Evolutionary conservation across 164 flowering plant species (phyloP).

Genomic region (Platanus orientalis): DNA sequence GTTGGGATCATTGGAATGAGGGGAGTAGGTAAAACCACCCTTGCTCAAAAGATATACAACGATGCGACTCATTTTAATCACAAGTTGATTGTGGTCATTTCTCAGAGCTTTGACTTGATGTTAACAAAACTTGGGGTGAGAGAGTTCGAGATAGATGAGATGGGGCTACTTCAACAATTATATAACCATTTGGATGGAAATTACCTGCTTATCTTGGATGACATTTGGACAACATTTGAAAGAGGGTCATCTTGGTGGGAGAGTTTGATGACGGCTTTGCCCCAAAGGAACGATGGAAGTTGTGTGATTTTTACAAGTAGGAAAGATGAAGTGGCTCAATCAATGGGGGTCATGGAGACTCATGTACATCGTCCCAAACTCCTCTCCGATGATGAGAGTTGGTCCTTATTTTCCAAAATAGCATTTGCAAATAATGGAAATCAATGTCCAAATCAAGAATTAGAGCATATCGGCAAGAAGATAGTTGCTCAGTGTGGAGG

Average conservation of each 20-base stretch:
- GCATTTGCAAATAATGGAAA: not conserved
- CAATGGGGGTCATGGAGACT: not conserved
- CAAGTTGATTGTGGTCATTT: too few relatives aligned
- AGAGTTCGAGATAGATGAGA: too few relatives aligned
- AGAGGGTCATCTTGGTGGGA: slow-evolving; percentile 3
- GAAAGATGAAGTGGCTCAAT: not conserved
- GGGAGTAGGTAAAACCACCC: too few relatives aligned
- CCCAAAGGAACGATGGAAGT: not conserved
- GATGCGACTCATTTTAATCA: too few relatives aligned
- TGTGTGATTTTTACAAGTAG: slow-evolving; percentile 8
- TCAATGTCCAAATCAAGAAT: not conserved
- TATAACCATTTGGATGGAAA: too few relatives aligned
- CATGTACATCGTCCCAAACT: not conserved
- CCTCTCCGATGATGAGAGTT: not conserved
- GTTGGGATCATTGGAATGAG: too few relatives aligned
- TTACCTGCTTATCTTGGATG: too few relatives aligned
- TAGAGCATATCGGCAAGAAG: not conserved
- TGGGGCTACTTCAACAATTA: too few relatives aligned
- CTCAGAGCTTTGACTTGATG: too few relatives aligned
- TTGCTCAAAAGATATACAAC: too few relatives aligned
- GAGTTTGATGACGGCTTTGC: slow-evolving; percentile 3
- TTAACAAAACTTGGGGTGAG: too few relatives aligned
- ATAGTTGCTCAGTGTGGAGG: too few relatives aligned
- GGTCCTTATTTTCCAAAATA: slow-evolving; percentile 1
- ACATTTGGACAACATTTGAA: slow-evolving; percentile 2